Base-by-base conservation (phyloP, 805 yeast genomes). In the Yamadazyma akitaensis region DNA sequence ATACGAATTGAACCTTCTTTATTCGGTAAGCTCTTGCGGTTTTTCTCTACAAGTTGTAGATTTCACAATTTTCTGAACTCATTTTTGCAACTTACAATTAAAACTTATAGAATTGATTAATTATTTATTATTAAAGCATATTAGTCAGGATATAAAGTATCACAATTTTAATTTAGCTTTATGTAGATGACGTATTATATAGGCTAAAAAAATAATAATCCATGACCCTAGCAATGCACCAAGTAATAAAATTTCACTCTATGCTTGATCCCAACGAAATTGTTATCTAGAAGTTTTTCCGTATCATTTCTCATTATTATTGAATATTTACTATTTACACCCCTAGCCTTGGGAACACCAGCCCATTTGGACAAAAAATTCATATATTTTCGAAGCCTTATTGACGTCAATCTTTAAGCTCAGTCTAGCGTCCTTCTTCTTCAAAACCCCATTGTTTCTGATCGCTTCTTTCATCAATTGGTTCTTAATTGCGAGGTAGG, bases 401-500 rank as follows among this genome's bases (percentile, higher is more conserved):
- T 80, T 77, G 13, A 90, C 85, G 61, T 94, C 99, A 45, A 94
- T 82, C 58, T 88, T 86, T 50, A 88, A 69, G 47, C 89, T 68
- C 48, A 86, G 96, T 56, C 90, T 77, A n/a, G 96, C 94, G 14
- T 85, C 83, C 59, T 88, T 84, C 67, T 87, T 85, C 68, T 88
- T 88, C 58, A 94, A 63, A 6, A 77, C 67, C 5, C 98, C 98
- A 34, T 96, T 96, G 37, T 86, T 83, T 54, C 88, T 82, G 34
- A 91, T 70, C 28, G 95, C 80, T 60, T 91, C 97, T 56, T 95
- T 80, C 73, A 94, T 89, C 46, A 94, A 65, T 2, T 88, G 81
- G 62, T 88, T 96, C 61, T 94, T 94, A 53, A 94, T 88, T 2
- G 96, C 96, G 50, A 94, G 70, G 60, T 92, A 94, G 2, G 98